A percentile compares a stretch with the other conserved stretches of the same genome.
Evolutionary conservation across 495 filamentous ascomycete species (phyloP).

Genomic region (Rhizodiscina lignyota): DNA sequence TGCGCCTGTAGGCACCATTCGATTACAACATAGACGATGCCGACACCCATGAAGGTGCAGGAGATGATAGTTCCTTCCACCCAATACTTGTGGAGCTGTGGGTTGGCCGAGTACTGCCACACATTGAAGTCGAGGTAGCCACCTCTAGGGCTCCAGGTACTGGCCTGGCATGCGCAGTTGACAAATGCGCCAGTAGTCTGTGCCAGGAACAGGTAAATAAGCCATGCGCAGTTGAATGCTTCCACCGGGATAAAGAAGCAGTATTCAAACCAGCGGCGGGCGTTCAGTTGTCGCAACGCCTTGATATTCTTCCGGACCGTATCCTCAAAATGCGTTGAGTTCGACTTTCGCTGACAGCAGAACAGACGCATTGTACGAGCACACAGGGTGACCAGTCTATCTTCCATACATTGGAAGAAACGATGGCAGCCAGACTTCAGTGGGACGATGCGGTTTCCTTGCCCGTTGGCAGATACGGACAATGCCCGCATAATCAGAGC

Average conservation of each 20-base stretch:
- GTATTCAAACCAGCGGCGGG: slow-evolving; percentile 9
- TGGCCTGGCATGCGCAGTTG: slow-evolving; percentile 17
- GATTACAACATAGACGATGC: slow-evolving; percentile 19
- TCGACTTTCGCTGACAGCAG: neutral
- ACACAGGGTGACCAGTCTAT: neutral
- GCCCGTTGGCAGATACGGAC: slow-evolving; percentile 7
- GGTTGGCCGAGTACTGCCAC: slow-evolving; percentile 6
- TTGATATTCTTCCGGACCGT: neutral
- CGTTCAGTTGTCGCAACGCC: neutral
- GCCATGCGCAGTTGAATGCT: slow-evolving; percentile 13
- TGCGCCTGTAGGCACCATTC: slow-evolving; percentile 10
- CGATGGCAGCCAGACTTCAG: neutral
- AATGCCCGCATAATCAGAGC: slow-evolving; percentile 3
- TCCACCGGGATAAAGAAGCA: slow-evolving; percentile 15
- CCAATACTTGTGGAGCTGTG: slow-evolving; percentile 17
- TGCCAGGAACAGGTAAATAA: slow-evolving; percentile 19
- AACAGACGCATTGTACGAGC: too few species aligned
- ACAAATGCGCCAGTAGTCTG: slow-evolving; percentile 20
- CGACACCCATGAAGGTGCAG: slow-evolving; percentile 14
- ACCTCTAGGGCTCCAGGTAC: slow-evolving; percentile 11
- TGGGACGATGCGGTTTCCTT: neutral
- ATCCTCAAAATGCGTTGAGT: neutral
- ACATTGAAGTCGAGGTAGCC: slow-evolving; percentile 19
- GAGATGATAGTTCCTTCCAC: slow-evolving; percentile 17
- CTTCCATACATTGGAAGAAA: slow-evolving; percentile 2